Evolutionary conservation across 2,329 filamentous ascomycete genomes (phyloP).

Genomic region (Allantophomopsis lycopodina): DNA sequence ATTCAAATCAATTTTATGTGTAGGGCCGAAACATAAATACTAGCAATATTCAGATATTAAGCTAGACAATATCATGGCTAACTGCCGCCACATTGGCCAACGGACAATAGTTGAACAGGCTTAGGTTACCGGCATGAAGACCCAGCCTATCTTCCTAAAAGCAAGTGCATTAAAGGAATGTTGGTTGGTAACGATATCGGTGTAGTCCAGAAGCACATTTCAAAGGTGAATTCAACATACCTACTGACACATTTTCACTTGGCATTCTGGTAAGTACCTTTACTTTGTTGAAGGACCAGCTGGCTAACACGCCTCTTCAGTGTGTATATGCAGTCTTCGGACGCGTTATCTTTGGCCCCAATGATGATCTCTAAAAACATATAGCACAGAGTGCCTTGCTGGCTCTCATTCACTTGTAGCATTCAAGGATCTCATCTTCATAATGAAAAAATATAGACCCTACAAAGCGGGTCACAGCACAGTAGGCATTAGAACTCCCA

Average conservation of each 20-base stretch:
- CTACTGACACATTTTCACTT: slow-evolving; percentile 4
- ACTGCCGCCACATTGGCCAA: too few species aligned
- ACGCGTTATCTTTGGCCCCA: slow-evolving; percentile 3
- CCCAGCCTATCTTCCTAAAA: slow-evolving; percentile 20
- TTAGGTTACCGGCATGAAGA: slow-evolving; percentile 8
- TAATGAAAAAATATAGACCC: slow-evolving; percentile 20
- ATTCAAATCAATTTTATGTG: background rate
- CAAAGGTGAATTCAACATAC: slow-evolving; percentile 4
- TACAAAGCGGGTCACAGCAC: slow-evolving; percentile 17
- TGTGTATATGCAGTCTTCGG: slow-evolving; percentile 4
- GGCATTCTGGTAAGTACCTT: slow-evolving; percentile 1
- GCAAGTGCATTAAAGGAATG: slow-evolving; percentile 8
- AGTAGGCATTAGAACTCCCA: slow-evolving; percentile 18
- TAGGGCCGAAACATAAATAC: background rate
- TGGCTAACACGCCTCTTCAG: slow-evolving; percentile 2
- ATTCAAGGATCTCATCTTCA: slow-evolving; percentile 16
- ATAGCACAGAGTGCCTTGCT: slow-evolving; percentile 6
- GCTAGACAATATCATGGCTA: slow-evolving; percentile 4
- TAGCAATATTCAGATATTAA: slow-evolving; percentile 3
- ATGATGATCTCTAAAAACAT: slow-evolving; percentile 4
- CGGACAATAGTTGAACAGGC: slow-evolving; percentile 1
- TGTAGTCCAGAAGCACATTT: slow-evolving; percentile 4
- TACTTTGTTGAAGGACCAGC: background rate
- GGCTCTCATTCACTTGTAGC: slow-evolving; percentile 12
- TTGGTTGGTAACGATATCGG: slow-evolving; percentile 4